A percentile compares a stretch with the other conserved stretches of the same genome.
Conservation (phyloP, 148 eudicot species). For the Simmondsia chinensis region DNA sequence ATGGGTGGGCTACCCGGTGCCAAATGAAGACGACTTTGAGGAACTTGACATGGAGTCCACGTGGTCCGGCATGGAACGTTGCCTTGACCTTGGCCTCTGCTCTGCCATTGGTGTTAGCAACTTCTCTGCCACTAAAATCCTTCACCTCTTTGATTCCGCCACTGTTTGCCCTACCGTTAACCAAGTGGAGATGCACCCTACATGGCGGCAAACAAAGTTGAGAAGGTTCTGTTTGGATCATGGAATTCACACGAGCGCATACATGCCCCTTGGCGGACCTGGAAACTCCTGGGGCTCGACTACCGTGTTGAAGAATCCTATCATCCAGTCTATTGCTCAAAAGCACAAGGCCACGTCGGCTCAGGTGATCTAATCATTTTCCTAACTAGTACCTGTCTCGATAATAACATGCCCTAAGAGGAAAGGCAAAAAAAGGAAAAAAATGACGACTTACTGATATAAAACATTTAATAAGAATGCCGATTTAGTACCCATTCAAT, state of each 20-base stretch:
- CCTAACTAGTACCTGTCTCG: not conserved
- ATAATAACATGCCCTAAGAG: not conserved
- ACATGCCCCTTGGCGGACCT: constrained; percentile 61
- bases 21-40: constrained; percentile 51
- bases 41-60: constrained; percentile 31
- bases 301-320: constrained; percentile 35
- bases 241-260: constrained; percentile 54
- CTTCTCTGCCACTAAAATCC: constrained; percentile 37
- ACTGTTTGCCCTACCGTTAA: constrained; percentile 44
- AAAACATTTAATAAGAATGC: too few species aligned
- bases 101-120: constrained; percentile 58
- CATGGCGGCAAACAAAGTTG: constrained; percentile 63
- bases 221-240: constrained; percentile 28
- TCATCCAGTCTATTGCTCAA: constrained; percentile 41
- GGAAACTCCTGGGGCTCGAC: constrained; percentile 62
- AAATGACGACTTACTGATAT: too few species aligned
- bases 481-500: too few species aligned
- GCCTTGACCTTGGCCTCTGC: constrained; percentile 49
- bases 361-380: constrained; percentile 23
- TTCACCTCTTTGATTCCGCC: constrained; percentile 33
- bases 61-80: constrained; percentile 55
- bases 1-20: constrained; percentile 35
- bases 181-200: constrained; percentile 73
- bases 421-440: too few species aligned
- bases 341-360: constrained; percentile 57